Conservation (phyloP, 169 alveolate genomes). For the Cryptosporidium muris region DNA sequence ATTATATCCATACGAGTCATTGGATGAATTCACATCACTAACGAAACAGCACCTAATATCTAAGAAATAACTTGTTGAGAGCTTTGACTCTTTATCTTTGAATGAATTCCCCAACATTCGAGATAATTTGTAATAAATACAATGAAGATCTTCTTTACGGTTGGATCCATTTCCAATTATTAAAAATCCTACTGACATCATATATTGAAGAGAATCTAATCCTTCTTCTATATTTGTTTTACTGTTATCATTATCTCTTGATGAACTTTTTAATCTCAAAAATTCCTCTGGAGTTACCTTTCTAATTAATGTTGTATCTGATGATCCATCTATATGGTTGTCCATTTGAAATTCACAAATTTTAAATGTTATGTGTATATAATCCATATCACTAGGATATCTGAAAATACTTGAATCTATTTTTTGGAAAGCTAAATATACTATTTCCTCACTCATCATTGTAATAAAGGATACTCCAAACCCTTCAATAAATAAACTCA, state of each 20-base stretch:
- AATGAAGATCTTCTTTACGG: slow-evolving; percentile 18
- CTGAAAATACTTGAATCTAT: slow-evolving; percentile 7
- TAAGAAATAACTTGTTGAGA: not conserved
- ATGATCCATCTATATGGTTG: slow-evolving; percentile 28
- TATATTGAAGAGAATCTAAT: too few species aligned
- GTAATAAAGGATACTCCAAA: slow-evolving; percentile 41
- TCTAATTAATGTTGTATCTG: slow-evolving; percentile 52
- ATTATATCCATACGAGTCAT: slow-evolving; percentile 13
- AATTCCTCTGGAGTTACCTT: slow-evolving; percentile 52
- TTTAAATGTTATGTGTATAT: slow-evolving; percentile 38
- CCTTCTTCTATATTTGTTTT: not conserved
- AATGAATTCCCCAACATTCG: not conserved
- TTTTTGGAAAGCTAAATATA: slow-evolving; percentile 45
- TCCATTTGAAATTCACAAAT: slow-evolving; percentile 46
- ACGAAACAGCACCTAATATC: too few species aligned
- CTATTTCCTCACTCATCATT: slow-evolving; percentile 19
- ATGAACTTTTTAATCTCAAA: slow-evolving; percentile 16
- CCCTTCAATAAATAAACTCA: slow-evolving; percentile 28
- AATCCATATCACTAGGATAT: not conserved
- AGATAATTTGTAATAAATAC: slow-evolving; percentile 22
- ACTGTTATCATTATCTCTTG: not conserved
- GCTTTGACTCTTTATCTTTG: not conserved
- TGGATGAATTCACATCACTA: too few species aligned
- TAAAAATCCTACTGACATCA: slow-evolving; percentile 30
- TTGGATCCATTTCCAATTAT: slow-evolving; percentile 35